Percentiles rank a stretch among this genome's conserved stretches.
These are phyloP conservation scores for Farysia itapuensis DNA, from an alignment of 1,284 basidiomycete genomes.

Conservation along the genomic window DNA sequence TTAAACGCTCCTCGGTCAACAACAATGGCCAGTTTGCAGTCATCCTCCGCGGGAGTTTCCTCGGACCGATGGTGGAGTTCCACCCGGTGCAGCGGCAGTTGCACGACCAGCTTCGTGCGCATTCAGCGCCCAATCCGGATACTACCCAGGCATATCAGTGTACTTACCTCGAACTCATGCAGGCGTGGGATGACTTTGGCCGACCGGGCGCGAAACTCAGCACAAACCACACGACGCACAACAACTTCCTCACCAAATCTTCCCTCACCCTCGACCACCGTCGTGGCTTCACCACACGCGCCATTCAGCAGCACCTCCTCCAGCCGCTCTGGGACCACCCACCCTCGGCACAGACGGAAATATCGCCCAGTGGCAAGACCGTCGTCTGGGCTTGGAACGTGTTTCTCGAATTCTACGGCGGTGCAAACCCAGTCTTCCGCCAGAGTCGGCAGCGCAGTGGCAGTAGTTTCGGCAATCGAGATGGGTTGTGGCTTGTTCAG, in stretches of 20 bases:
- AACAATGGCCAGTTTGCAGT: slow-evolving; percentile 23
- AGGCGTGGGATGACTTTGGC: slow-evolving; percentile 55
- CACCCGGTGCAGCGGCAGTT: slow-evolving; percentile 5
- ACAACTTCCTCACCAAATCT: slow-evolving; percentile 52
- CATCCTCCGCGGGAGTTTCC: slow-evolving; percentile 38
- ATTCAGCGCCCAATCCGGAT: slow-evolving; percentile 26
- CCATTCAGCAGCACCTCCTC: slow-evolving; percentile 11
- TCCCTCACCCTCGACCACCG: slow-evolving; percentile 26
- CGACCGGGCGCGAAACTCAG: slow-evolving; percentile 43
- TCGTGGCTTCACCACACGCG: slow-evolving; percentile 8
- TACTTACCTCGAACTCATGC: slow-evolving; percentile 38
- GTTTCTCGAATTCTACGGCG: slow-evolving; percentile 54
- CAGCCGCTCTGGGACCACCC: slow-evolving; percentile 38
- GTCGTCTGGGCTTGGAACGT: slow-evolving; percentile 47
- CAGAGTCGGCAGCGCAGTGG: slow-evolving; percentile 7
- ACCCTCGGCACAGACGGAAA: too few species aligned
- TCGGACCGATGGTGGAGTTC: slow-evolving; percentile 17
- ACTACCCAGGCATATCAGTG: slow-evolving; percentile 2
- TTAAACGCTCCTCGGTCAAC: slow-evolving; percentile 9
- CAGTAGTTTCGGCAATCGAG: slow-evolving; percentile 42
- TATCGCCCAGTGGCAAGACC: slow-evolving; percentile 10
- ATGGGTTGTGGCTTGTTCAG: slow-evolving; percentile 53
- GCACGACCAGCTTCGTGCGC: slow-evolving; percentile 5
- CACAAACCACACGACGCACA: slow-evolving; percentile 45
- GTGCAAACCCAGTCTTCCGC: slow-evolving; percentile 13